Conservation (phyloP, 78 protist genomes). For the Dictyostelium firmibasis region DNA sequence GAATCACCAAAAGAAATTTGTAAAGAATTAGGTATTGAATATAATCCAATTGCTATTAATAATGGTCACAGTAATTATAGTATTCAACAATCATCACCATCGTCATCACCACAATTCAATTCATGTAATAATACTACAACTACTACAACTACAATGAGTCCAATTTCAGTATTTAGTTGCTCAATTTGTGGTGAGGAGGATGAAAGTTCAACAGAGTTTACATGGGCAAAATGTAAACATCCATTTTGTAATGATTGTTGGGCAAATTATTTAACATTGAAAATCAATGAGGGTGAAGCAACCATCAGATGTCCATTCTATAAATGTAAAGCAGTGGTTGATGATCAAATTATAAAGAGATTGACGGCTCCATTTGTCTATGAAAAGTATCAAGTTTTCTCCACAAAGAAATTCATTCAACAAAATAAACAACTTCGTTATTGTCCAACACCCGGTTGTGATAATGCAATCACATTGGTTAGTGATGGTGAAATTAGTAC, state of each 20-base stretch:
- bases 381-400: constrained; percentile 51
- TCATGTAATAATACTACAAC: neutral
- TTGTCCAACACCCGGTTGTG: constrained; percentile 79
- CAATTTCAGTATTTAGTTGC: neutral
- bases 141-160: neutral
- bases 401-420: constrained; percentile 49
- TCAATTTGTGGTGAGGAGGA: constrained; percentile 81
- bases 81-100: neutral
- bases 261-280: constrained; percentile 55
- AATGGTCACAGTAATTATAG: neutral
- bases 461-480: constrained; percentile 35
- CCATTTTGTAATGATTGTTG: constrained; percentile 80
- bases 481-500: neutral
- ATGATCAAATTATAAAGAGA: constrained; percentile 5
- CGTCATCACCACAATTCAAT: neutral
- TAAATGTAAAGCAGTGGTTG: constrained; percentile 27
- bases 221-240: constrained; percentile 55
- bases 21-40: constrained; percentile 49
- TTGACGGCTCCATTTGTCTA: constrained; percentile 45
- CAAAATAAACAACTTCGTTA: constrained; percentile 38
- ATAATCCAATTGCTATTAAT: neutral
- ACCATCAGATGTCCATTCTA: constrained; percentile 37
- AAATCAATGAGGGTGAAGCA: constrained; percentile 80
- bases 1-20: constrained; percentile 74
- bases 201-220: neutral